phyloP scores from a whole-genome alignment of 768 basidiomycete genomes.

The Tylopilus vinaceipallidus region DNA sequence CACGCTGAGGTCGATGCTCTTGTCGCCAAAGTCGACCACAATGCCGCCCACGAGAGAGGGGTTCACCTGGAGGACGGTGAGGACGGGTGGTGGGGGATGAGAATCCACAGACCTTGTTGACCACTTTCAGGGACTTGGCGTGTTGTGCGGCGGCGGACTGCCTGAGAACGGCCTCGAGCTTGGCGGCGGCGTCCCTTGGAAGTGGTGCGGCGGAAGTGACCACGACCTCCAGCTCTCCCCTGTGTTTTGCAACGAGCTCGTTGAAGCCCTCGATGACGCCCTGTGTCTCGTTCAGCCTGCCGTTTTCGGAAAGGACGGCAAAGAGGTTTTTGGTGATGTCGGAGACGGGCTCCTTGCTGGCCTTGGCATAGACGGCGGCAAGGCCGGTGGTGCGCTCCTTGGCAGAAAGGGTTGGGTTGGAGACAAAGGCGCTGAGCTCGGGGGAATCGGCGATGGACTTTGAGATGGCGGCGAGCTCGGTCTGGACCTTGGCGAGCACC shows the following conservation, averaged over 20 bases:
- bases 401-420: conserved; percentile 87
- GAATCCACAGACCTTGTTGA: conserved; percentile 72
- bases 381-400: conserved; percentile 75
- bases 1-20: conserved; percentile 95
- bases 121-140: conserved; percentile 85
- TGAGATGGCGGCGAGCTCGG: conserved; percentile 74
- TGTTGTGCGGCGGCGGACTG: conserved; percentile 80
- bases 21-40: conserved; percentile 96
- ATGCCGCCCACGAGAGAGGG: conserved; percentile 88
- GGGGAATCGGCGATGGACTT: conserved; percentile 64
- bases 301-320: conserved; percentile 87
- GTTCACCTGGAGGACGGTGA: conserved; percentile 64
- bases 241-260: conserved; percentile 82
- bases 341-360: conserved; percentile 76
- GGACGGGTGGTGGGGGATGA: background rate
- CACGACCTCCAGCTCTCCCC: conserved; percentile 88
- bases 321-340: conserved; percentile 94
- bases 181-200: conserved; percentile 67
- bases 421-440: conserved; percentile 68
- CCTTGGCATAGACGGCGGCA: conserved; percentile 59
- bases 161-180: conserved; percentile 85
- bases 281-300: conserved; percentile 78
- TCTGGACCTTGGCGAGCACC: conserved; percentile 80
- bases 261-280: conserved; percentile 92
- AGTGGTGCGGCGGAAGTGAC: conserved; percentile 88